Conservation (phyloP, 1,284 basidiomycete genomes). For the Marasmius tenuissimus region DNA sequence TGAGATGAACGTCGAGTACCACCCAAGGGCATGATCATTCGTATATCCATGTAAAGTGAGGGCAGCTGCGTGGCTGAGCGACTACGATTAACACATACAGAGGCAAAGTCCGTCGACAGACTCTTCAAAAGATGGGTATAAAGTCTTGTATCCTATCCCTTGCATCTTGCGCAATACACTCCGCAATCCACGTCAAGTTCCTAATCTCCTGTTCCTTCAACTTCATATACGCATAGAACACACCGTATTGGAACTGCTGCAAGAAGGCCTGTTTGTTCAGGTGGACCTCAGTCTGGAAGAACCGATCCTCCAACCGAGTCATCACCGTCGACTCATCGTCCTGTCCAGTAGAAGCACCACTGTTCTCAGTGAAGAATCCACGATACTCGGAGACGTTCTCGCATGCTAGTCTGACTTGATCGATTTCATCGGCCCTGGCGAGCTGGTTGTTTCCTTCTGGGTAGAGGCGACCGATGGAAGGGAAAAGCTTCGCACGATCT, state of each 20-base stretch:
- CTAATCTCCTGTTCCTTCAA: slow-evolving; percentile 99
- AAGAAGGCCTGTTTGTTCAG: slow-evolving; percentile 93
- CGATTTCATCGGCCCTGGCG: slow-evolving; percentile 93
- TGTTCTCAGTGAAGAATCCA: slow-evolving; percentile 78
- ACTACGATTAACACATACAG: not conserved
- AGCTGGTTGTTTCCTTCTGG: slow-evolving; percentile 96
- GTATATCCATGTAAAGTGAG: too few species aligned
- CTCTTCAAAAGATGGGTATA: slow-evolving; percentile 76
- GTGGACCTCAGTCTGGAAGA: slow-evolving; percentile 93
- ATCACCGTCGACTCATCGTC: slow-evolving; percentile 52
- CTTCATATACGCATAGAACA: slow-evolving; percentile 95
- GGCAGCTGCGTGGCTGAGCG: too few species aligned
- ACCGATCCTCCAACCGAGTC: slow-evolving; percentile 87
- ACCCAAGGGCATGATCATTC: too few species aligned
- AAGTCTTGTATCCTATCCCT: slow-evolving; percentile 92
- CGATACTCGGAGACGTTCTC: slow-evolving; percentile 91
- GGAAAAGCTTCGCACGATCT: slow-evolving; percentile 94
- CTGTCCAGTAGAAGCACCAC: slow-evolving; percentile 29
- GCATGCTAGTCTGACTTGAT: slow-evolving; percentile 87
- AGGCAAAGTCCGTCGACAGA: not conserved
- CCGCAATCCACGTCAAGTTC: slow-evolving; percentile 96
- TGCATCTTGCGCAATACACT: slow-evolving; percentile 95
- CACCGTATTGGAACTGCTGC: slow-evolving; percentile 92
- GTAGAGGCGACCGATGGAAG: slow-evolving; percentile 89
- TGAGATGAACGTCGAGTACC: too few species aligned